Conservation (phyloP, 345 rosid genomes). For the Eucalyptus erythrocorys region DNA sequence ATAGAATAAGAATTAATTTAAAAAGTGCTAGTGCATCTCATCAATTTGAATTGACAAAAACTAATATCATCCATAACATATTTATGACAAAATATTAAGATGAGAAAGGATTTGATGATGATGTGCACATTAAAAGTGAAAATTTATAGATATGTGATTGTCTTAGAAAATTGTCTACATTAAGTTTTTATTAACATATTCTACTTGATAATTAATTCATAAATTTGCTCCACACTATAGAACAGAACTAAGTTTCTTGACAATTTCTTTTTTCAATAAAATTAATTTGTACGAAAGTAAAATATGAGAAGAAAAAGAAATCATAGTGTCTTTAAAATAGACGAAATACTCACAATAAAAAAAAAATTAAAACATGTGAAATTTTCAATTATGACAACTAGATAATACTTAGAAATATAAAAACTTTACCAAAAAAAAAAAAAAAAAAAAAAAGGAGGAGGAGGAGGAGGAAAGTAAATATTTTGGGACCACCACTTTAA, state of each 20-base stretch:
- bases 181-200: no score
- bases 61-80: neutral
- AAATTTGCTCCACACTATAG: neutral
- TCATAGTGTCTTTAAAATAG: neutral
- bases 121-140: neutral
- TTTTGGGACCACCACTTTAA: neutral
- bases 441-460: no score
- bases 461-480: neutral
- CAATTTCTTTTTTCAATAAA: no score
- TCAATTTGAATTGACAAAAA: no score
- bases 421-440: no score
- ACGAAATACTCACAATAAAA: neutral
- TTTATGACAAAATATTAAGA: neutral
- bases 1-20: no score
- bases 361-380: neutral
- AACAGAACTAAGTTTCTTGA: neutral
- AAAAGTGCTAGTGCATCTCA: neutral
- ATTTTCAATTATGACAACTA: neutral
- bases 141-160: neutral
- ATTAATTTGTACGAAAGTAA: no score
- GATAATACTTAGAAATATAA: neutral
- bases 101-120: neutral
- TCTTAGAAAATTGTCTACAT: no score
- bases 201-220: neutral
- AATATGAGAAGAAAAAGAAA: neutral